phyloP scores from a whole-genome alignment of 805 yeast genomes.

The Metschnikowia rubicola region DNA sequence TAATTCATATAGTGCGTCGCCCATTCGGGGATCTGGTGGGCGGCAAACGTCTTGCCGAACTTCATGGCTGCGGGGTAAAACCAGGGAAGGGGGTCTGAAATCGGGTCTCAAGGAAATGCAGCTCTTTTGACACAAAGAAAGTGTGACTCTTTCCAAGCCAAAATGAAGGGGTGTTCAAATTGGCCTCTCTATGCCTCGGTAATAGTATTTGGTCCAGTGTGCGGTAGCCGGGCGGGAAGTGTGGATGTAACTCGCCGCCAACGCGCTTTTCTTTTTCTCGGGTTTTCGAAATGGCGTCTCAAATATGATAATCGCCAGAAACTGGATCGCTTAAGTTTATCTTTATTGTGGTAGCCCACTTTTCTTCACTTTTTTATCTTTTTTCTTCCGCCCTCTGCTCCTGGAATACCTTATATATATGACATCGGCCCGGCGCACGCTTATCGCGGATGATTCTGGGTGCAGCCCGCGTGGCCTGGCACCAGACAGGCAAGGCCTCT shows the following conservation, averaged over 20 bases:
- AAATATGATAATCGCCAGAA: too few species aligned
- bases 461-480: not conserved
- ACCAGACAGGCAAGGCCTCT: not conserved
- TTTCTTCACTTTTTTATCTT: not conserved
- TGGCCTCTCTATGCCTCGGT: too few species aligned
- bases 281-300: not conserved
- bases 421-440: not conserved
- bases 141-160: too few species aligned
- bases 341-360: too few species aligned
- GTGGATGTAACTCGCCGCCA: not conserved
- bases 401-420: not conserved
- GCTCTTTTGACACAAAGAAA: not conserved
- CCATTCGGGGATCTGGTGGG: conserved; percentile 97
- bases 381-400: not conserved
- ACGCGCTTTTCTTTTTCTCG: not conserved
- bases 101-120: not conserved
- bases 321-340: too few species aligned
- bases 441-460: not conserved
- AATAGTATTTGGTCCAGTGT: too few species aligned
- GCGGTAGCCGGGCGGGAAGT: too few species aligned
- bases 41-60: conserved; percentile 72
- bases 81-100: not conserved
- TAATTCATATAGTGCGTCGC: conserved; percentile 76
- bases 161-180: too few species aligned
- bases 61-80: conserved; percentile 44